Percentiles rank a stretch among this genome's conserved stretches.
phyloP scores from a whole-genome alignment of 805 yeast genomes.

The Barnettozyma vustinii region DNA sequence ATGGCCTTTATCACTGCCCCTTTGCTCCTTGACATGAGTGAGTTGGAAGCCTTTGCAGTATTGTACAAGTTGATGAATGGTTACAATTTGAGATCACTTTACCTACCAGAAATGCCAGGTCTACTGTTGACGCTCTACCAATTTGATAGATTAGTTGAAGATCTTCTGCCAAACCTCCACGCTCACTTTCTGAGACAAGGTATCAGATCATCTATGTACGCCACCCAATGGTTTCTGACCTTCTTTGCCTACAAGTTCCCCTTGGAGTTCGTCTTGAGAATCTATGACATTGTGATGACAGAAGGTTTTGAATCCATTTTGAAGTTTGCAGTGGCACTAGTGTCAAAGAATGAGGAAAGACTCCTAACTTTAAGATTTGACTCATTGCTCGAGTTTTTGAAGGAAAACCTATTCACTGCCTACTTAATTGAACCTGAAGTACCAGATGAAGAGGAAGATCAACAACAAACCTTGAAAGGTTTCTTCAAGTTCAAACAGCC shows the following conservation, averaged over 20 bases:
- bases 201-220: slow-evolving; percentile 89
- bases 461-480: slow-evolving; percentile 9
- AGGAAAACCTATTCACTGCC: slow-evolving; percentile 70
- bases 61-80: slow-evolving; percentile 78
- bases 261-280: slow-evolving; percentile 76
- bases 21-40: slow-evolving; percentile 70
- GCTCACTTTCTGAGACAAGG: slow-evolving; percentile 83
- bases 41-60: slow-evolving; percentile 80
- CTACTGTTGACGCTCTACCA: slow-evolving; percentile 80
- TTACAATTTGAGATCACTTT: slow-evolving; percentile 74
- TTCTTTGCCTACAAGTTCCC: slow-evolving; percentile 95
- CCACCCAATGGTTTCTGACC: slow-evolving; percentile 96
- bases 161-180: slow-evolving; percentile 61
- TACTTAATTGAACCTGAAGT: slow-evolving; percentile 38
- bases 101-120: slow-evolving; percentile 90
- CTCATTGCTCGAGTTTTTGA: slow-evolving; percentile 66
- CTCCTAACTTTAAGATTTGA: slow-evolving; percentile 69
- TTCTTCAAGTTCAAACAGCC: slow-evolving; percentile 12
- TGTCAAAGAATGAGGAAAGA: slow-evolving; percentile 59
- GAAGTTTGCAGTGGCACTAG: slow-evolving; percentile 76
- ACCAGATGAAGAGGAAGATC: slow-evolving; percentile 25
- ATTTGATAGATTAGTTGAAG: slow-evolving; percentile 84
- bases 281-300: slow-evolving; percentile 81
- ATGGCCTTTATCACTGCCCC: slow-evolving; percentile 94
- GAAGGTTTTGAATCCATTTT: slow-evolving; percentile 88